A percentile compares a stretch with the other conserved stretches of the same genome.
Evolutionary conservation across 192 early-diverging fungal genomes (phyloP).

Genomic region (Coemansia sp.): DNA sequence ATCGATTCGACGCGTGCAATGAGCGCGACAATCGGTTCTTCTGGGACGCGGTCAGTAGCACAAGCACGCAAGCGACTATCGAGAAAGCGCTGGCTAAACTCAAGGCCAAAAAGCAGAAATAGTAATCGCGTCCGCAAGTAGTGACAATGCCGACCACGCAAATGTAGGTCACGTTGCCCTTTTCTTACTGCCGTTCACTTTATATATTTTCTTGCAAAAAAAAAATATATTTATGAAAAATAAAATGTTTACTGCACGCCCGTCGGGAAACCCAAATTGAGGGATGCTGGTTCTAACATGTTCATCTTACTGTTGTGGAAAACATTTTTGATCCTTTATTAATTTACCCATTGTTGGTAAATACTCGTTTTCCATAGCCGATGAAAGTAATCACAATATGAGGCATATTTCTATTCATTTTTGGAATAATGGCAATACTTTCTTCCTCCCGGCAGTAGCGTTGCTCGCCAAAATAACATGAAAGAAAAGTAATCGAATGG

Average conservation of each 20-base stretch:
- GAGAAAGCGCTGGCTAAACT: constrained; percentile 13
- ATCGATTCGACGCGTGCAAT: constrained; percentile 18
- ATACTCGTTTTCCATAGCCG: neutral
- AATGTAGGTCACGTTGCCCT: constrained; percentile 7
- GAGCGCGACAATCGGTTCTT: constrained; percentile 25
- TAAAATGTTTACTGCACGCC: neutral
- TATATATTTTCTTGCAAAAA: constrained; percentile 5
- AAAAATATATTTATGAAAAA: neutral
- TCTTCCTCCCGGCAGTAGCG: neutral
- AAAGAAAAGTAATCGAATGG: neutral
- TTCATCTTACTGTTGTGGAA: constrained; percentile 1
- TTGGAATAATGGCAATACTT: neutral
- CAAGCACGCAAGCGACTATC: constrained; percentile 19
- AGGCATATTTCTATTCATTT: neutral
- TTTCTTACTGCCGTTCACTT: constrained; percentile 1
- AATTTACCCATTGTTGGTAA: constrained; percentile 7
- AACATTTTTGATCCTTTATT: constrained; percentile 1
- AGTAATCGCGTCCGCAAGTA: neutral
- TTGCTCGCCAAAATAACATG: neutral
- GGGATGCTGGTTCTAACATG: neutral
- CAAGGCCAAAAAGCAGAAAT: constrained; percentile 1
- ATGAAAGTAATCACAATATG: constrained; percentile 7
- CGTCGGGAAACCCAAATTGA: neutral
- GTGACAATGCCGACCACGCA: neutral
- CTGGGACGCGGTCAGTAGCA: constrained; percentile 20